Percentiles rank a stretch among this genome's conserved stretches.
These are phyloP conservation scores for Plasmopara halstedii DNA, from an alignment of 352 stramenopile genomes.

Conservation along the genomic window DNA sequence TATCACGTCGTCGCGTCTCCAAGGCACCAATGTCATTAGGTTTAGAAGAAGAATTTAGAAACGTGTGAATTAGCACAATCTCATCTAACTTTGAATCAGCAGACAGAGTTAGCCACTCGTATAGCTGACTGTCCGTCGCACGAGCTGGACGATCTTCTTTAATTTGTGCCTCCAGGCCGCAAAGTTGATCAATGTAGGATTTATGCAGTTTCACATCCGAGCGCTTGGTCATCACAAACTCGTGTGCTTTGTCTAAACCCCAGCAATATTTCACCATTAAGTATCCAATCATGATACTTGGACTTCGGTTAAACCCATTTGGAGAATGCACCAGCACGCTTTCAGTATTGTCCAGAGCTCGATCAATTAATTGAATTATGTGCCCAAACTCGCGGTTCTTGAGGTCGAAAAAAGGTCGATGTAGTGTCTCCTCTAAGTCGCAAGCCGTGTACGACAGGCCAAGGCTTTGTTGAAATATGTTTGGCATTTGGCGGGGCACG, in stretches of 20 bases:
- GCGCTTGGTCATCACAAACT: conserved; percentile 85
- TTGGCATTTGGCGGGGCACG: conserved; percentile 83
- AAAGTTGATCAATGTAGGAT: conserved; percentile 71
- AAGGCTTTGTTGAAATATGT: conserved; percentile 85
- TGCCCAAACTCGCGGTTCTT: conserved; percentile 82
- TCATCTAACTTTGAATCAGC: conserved; percentile 52
- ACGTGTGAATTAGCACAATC: conserved; percentile 71
- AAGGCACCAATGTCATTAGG: conserved; percentile 2
- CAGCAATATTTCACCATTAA: conserved; percentile 91
- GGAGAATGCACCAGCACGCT: conserved; percentile 87
- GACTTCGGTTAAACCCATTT: conserved; percentile 71
- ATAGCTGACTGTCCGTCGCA: conserved; percentile 56
- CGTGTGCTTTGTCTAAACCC: conserved; percentile 88
- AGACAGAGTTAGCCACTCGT: conserved; percentile 50
- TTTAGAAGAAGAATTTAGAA: conserved; percentile 42
- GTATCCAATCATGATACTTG: conserved; percentile 83
- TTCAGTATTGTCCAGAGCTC: conserved; percentile 71
- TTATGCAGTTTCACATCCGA: conserved; percentile 79
- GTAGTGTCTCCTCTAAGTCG: conserved; percentile 64
- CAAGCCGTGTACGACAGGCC: conserved; percentile 75
- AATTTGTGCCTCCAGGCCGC: conserved; percentile 53
- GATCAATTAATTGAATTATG: conserved; percentile 71
- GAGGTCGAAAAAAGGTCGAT: conserved; percentile 65
- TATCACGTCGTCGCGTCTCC: conserved; percentile 10
- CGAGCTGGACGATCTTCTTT: conserved; percentile 33